phyloP scores from a whole-genome alignment of 1,139 yeast species.

The Scheffersomyces cryptocercus region DNA sequence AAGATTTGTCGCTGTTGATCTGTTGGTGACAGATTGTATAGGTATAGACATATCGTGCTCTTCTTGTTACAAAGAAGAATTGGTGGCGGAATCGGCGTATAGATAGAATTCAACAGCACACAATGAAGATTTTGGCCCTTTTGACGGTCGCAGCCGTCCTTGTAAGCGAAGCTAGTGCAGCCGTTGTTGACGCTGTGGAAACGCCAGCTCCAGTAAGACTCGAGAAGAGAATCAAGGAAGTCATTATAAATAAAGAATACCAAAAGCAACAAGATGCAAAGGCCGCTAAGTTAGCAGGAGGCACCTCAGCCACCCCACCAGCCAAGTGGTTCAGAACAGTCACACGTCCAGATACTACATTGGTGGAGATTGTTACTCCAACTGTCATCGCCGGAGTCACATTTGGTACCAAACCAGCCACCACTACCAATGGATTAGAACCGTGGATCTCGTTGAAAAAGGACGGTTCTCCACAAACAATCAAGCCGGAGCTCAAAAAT shows the following conservation, averaged over 20 bases:
- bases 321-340: slow-evolving; percentile 78
- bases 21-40: no score
- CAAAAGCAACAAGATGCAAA: slow-evolving; percentile 28
- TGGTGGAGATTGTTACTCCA: slow-evolving; percentile 71
- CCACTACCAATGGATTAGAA: slow-evolving; percentile 64
- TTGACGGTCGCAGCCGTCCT: slow-evolving; percentile 5
- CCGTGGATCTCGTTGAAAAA: slow-evolving; percentile 83
- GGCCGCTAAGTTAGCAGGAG: slow-evolving; percentile 11
- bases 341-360: slow-evolving; percentile 35
- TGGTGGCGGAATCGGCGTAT: background rate
- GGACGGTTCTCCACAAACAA: slow-evolving; percentile 79
- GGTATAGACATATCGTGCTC: no score
- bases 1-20: no score
- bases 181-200: slow-evolving; percentile 2
- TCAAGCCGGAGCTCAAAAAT: slow-evolving; percentile 69
- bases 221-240: slow-evolving; percentile 37
- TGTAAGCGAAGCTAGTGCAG: slow-evolving; percentile 4
- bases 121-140: slow-evolving; percentile 8
- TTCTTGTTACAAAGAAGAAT: background rate
- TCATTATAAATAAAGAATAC: slow-evolving; percentile 43
- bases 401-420: slow-evolving; percentile 71
- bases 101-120: background rate
- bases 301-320: slow-evolving; percentile 24
- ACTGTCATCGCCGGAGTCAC: slow-evolving; percentile 82
- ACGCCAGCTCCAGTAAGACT: slow-evolving; percentile 8